These are phyloP conservation scores for Ganoderma lingzhi DNA, from an alignment of 1,284 basidiomycete genomes.

Conservation along the genomic window DNA sequence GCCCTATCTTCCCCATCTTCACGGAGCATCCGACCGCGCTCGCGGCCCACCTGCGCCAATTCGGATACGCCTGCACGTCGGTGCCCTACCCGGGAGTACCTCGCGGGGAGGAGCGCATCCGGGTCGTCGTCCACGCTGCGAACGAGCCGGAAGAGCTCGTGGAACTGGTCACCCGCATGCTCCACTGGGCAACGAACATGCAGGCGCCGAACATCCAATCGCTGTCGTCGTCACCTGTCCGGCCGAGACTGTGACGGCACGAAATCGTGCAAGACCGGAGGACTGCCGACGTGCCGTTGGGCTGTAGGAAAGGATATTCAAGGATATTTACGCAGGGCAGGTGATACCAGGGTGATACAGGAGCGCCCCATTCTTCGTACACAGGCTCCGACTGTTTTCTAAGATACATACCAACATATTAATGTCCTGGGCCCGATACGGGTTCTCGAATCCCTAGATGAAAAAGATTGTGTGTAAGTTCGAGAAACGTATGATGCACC, in stretches of 20 bases:
- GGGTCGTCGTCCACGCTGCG: conserved; percentile 82
- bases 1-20: conserved; percentile 85
- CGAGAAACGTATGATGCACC: not conserved
- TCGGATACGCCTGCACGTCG: conserved; percentile 74
- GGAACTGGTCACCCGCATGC: conserved; percentile 31
- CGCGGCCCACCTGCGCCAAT: conserved; percentile 63
- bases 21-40: conserved; percentile 75
- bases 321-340: too few relatives aligned
- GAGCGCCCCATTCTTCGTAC: not conserved
- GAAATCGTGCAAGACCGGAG: not conserved
- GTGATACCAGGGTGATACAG: too few relatives aligned
- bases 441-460: too few relatives aligned
- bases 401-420: not conserved
- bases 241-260: not conserved
- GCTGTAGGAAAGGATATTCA: not conserved
- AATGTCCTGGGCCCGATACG: not conserved
- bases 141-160: conserved; percentile 74
- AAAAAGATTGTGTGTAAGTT: too few relatives aligned
- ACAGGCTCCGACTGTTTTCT: not conserved
- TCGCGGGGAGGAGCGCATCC: conserved; percentile 66
- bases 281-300: not conserved
- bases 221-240: not conserved
- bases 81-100: conserved; percentile 68
- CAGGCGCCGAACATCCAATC: not conserved
- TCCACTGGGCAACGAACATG: conserved; percentile 41